Evolutionary conservation across 768 basidiomycete species (phyloP).

Genomic region (Lactifluus rugatus): DNA sequence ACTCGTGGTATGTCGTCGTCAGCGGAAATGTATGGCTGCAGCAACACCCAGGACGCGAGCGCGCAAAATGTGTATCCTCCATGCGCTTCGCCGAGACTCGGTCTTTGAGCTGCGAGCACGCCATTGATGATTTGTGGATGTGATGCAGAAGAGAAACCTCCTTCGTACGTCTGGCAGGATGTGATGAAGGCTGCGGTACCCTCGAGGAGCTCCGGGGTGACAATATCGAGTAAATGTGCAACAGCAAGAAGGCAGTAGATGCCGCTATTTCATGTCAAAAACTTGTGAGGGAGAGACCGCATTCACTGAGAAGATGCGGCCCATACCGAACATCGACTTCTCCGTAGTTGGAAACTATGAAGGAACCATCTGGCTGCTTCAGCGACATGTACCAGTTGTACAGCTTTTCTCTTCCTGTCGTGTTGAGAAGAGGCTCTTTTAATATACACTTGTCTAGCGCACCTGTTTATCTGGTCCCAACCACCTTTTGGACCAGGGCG

Average conservation of each 20-base stretch:
- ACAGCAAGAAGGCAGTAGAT: constrained; percentile 85
- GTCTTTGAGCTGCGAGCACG: constrained; percentile 31
- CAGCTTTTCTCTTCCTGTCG: constrained; percentile 46
- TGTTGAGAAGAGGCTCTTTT: background rate
- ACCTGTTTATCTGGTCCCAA: constrained; percentile 85
- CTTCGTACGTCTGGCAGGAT: constrained; percentile 95
- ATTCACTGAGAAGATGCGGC: too few species aligned
- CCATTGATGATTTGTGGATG: constrained; percentile 46
- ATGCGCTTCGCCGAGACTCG: constrained; percentile 89
- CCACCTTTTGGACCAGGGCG: constrained; percentile 61
- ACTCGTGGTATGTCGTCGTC: constrained; percentile 33
- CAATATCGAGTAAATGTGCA: constrained; percentile 71
- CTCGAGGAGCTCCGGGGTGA: constrained; percentile 79
- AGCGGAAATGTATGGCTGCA: constrained; percentile 44
- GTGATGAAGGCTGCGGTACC: constrained; percentile 73
- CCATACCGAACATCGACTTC: constrained; percentile 91
- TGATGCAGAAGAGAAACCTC: constrained; percentile 79
- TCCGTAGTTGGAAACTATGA: constrained; percentile 75
- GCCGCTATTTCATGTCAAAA: constrained; percentile 42
- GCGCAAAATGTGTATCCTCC: constrained; percentile 97
- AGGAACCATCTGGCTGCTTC: constrained; percentile 90
- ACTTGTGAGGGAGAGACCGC: background rate
- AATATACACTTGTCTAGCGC: constrained; percentile 17
- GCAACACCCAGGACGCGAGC: constrained; percentile 71
- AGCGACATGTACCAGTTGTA: constrained; percentile 87